phyloP scores from a whole-genome alignment of 2,329 filamentous ascomycete species.

The Hymenoscyphus scutula region DNA sequence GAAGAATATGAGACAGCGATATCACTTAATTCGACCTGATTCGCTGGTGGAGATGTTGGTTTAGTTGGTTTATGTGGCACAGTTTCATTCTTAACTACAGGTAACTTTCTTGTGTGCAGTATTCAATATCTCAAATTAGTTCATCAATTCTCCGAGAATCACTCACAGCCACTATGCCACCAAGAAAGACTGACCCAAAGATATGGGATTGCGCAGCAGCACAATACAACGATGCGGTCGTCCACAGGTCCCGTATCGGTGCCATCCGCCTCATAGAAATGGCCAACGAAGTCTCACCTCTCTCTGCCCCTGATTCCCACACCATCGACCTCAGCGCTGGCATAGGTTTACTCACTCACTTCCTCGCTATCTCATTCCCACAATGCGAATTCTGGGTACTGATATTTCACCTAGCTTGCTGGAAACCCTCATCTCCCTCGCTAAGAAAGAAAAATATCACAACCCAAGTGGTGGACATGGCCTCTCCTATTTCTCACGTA shows the following conservation, averaged over 20 bases:
- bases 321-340: slow-evolving; percentile 15
- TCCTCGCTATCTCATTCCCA: slow-evolving; percentile 7
- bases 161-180: background rate
- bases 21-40: no score
- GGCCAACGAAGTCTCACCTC: background rate
- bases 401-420: slow-evolving; percentile 16
- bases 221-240: slow-evolving; percentile 12
- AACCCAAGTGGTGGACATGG: slow-evolving; percentile 14
- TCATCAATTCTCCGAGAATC: background rate
- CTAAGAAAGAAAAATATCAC: slow-evolving; percentile 7
- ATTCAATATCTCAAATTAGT: no score
- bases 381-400: slow-evolving; percentile 9
- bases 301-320: slow-evolving; percentile 4
- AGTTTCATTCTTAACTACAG: no score
- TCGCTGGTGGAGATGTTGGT: no score
- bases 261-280: slow-evolving; percentile 1
- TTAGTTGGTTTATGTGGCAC: no score
- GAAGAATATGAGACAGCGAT: no score
- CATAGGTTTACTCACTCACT: slow-evolving; percentile 8
- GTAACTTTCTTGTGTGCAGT: no score
- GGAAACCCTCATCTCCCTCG: background rate
- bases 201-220: slow-evolving; percentile 9
- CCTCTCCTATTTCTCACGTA: slow-evolving; percentile 10
- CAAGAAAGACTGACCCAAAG: background rate
- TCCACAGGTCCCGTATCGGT: background rate